Evolutionary conservation across 2,329 filamentous ascomycete genomes (phyloP).

Genomic region (Xylariomycetidae sp.): DNA sequence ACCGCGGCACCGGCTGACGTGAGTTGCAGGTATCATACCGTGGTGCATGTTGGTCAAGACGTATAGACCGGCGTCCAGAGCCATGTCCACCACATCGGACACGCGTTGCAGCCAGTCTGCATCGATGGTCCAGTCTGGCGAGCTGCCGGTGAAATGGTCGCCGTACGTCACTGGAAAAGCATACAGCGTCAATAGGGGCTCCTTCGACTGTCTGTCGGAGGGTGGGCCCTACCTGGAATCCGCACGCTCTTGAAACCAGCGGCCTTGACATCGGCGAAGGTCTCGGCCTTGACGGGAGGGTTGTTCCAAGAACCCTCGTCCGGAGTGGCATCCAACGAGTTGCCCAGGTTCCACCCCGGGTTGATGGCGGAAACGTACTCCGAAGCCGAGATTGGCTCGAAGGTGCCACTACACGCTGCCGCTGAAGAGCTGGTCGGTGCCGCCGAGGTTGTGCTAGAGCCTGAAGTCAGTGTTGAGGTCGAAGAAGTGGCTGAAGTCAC

Average conservation of each 20-base stretch:
- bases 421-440: conserved; percentile 1
- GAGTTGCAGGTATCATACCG: conserved; percentile 18
- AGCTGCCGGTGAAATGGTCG: conserved; percentile 45
- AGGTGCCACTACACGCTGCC: conserved; percentile 33
- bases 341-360: conserved; percentile 56
- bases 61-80: conserved; percentile 42
- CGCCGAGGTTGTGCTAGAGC: neutral
- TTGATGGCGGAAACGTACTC: conserved; percentile 41
- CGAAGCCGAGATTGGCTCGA: conserved; percentile 38
- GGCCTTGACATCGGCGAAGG: conserved; percentile 45
- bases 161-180: conserved; percentile 51
- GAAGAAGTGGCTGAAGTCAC: neutral
- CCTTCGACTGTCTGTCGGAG: neutral
- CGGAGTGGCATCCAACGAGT: conserved; percentile 51
- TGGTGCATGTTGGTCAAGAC: conserved; percentile 55
- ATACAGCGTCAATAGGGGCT: conserved; percentile 1
- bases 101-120: conserved; percentile 50
- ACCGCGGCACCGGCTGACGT: neutral
- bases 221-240: conserved; percentile 36
- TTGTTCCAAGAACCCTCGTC: conserved; percentile 56
- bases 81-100: conserved; percentile 50
- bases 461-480: neutral
- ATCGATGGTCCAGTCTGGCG: conserved; percentile 49
- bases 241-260: conserved; percentile 53
- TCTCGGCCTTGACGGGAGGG: conserved; percentile 39